Evolutionary conservation across 2,329 filamentous ascomycete genomes (phyloP).

Genomic region (Coniochaeta sp.): DNA sequence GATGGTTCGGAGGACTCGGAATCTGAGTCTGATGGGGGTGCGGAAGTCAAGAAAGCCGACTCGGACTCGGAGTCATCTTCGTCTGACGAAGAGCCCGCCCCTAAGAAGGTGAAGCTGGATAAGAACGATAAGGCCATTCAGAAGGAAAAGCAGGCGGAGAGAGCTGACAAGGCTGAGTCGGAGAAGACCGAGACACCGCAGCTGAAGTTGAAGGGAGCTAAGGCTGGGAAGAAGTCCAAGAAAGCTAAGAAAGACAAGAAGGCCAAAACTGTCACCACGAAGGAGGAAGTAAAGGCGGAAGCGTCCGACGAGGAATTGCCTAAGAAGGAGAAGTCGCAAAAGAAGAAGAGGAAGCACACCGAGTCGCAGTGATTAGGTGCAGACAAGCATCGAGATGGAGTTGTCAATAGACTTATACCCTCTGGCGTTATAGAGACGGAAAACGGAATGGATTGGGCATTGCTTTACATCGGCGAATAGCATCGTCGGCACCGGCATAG

Average conservation of each 20-base stretch:
- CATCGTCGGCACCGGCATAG: background rate
- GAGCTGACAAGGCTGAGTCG: no score
- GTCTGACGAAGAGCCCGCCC: conserved; percentile 10
- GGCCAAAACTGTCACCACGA: background rate
- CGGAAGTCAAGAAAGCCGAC: conserved; percentile 11
- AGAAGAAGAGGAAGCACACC: background rate
- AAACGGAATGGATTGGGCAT: background rate
- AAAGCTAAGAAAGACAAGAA: conserved; percentile 11
- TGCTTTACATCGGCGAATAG: background rate
- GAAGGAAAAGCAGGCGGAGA: no score
- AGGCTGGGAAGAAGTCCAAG: conserved; percentile 11
- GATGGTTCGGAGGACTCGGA: conserved; percentile 19
- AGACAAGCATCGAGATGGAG: background rate
- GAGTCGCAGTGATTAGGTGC: background rate
- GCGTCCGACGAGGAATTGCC: background rate
- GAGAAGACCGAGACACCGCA: background rate
- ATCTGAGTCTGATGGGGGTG: conserved; percentile 14
- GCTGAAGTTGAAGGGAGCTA: background rate
- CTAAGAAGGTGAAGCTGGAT: conserved; percentile 6
- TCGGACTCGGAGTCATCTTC: conserved; percentile 4
- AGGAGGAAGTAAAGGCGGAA: background rate
- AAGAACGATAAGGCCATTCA: background rate
- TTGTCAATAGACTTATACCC: background rate
- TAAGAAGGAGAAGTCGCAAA: background rate
- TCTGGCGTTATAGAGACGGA: background rate